Evolutionary conservation across 805 yeast genomes (phyloP).

Genomic region (Schwanniomyces polymorphus): DNA sequence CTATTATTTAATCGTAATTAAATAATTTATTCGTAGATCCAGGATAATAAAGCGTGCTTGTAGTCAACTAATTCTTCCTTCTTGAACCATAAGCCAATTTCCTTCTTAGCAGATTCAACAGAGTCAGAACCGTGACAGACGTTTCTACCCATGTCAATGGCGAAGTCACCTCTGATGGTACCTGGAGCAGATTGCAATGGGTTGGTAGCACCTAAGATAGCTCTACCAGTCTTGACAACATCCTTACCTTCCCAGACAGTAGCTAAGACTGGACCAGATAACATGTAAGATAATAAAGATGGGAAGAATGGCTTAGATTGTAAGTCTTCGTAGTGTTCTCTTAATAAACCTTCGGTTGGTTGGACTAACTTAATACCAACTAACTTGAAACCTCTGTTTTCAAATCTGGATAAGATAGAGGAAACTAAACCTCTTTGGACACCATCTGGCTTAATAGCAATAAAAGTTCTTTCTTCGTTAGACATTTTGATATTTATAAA

Average conservation of each 20-base stretch:
- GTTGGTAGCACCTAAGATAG: conserved; percentile 98
- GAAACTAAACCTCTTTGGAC: conserved; percentile 98
- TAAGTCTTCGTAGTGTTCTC: conserved; percentile 94
- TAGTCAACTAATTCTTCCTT: conserved; percentile 91
- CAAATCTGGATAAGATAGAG: conserved; percentile 89
- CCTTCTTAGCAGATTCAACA: conserved; percentile 95
- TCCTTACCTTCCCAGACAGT: conserved; percentile 99
- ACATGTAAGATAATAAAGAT: conserved; percentile 92
- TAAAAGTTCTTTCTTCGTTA: conserved; percentile 82
- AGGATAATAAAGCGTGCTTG: conserved; percentile 79
- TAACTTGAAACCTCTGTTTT: conserved; percentile 95
- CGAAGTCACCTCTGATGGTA: conserved; percentile 99
- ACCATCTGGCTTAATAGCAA: conserved; percentile 98
- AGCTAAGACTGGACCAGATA: conserved; percentile 97
- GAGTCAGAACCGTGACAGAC: conserved; percentile 99
- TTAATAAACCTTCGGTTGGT: conserved; percentile 84
- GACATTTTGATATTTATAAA: conserved; percentile 38
- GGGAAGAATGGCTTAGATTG: conserved; percentile 98
- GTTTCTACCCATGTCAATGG: conserved; percentile 99
- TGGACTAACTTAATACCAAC: conserved; percentile 90
- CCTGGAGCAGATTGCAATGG: conserved; percentile 98
- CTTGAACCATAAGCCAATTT: conserved; percentile 97
- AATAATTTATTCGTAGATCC: conserved; percentile 85
- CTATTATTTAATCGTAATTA: not conserved
- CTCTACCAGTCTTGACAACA: conserved; percentile 98